Evolutionary conservation across 495 filamentous ascomycete species (phyloP), one percentile per base, ranked within the genome.

Genomic region (Paragyromitra xinjiangensis): DNA sequence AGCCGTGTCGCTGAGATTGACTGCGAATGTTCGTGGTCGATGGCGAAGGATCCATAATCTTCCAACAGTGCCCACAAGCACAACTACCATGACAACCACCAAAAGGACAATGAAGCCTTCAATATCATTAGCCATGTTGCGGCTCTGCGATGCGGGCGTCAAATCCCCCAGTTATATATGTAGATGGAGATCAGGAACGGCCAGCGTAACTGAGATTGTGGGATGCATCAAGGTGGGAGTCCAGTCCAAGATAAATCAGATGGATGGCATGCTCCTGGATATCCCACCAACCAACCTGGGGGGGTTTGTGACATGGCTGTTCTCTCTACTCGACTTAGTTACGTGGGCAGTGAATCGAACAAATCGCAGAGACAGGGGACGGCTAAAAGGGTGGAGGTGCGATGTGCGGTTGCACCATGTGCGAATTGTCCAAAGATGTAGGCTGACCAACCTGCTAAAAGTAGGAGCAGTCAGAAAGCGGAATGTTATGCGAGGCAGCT

Each of bases 11-110:
- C 77, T 78, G 3, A 78, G 9, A 48, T 78, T 78, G 24, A 78
- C 74, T 14, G 77, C 64, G 14, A 71, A 65, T 12, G 77, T 78
- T 64, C 77, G 59, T 3, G 19, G 77, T 50, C 77, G 64, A 53
- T 61, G 40, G 45, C 74, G 56, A 16, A 78, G 65, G 51, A 78
- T 71, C 73, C 65, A 78, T 61, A 78, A 58, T 48, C 77, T 78
- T 48, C 77, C 77, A 39, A 71, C 61, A 2, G 77, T 78, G 9
- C 77, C 77, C 24, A 70, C 74, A 48, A 53, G 44, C 26, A 77
- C 67, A 50, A 78, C 22, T 11, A 44, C 26, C 14, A 37, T 40
- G 9, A 61, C 40, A 58, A 78, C 6, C 6, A 61, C 59, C 58
- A 78, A 64, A 44, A 78, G 75, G 19, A 61, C 66, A 48, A 78